Percentiles rank a stretch among this genome's conserved stretches.
These are phyloP conservation scores for Neonothopanus nambi DNA, from an alignment of 1,284 basidiomycete genomes.

Conservation along the genomic window DNA sequence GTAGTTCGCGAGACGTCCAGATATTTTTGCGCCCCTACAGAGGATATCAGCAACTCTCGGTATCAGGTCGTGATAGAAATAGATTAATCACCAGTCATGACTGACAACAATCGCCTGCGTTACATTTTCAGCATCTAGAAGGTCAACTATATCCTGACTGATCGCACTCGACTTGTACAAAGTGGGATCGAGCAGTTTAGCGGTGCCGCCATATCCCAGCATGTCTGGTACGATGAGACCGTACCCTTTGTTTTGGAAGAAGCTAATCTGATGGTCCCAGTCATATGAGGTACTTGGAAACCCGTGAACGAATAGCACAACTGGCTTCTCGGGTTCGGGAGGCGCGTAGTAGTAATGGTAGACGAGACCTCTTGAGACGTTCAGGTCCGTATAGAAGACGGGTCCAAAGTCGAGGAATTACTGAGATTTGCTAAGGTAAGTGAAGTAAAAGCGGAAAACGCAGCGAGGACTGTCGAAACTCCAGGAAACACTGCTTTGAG, in stretches of 20 bases:
- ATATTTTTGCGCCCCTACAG: conserved; percentile 39
- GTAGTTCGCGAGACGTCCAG: conserved; percentile 37
- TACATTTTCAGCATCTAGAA: no score
- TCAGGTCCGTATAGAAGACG: conserved; percentile 33
- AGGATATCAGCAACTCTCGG: conserved; percentile 48
- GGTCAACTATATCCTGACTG: no score
- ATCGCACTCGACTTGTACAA: no score
- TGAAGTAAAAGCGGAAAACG: no score
- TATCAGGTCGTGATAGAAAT: not conserved
- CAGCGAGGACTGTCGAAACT: no score
- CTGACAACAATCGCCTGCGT: no score
- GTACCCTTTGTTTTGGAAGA: conserved; percentile 13
- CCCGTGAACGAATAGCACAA: conserved; percentile 46
- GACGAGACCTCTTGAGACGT: conserved; percentile 33
- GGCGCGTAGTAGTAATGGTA: conserved; percentile 40
- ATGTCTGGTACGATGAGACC: conserved; percentile 17
- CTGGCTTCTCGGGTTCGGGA: conserved; percentile 29
- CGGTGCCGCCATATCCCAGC: no score
- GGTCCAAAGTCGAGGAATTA: no score
- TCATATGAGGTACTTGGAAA: conserved; percentile 44
- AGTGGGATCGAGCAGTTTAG: no score
- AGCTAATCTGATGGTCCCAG: conserved; percentile 44
- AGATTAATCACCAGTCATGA: conserved; percentile 11
- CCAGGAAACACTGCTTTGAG: no score
- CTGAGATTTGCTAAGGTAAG: no score